Evolutionary conservation across 768 basidiomycete genomes (phyloP).

Genomic region (Lentinula edodes): DNA sequence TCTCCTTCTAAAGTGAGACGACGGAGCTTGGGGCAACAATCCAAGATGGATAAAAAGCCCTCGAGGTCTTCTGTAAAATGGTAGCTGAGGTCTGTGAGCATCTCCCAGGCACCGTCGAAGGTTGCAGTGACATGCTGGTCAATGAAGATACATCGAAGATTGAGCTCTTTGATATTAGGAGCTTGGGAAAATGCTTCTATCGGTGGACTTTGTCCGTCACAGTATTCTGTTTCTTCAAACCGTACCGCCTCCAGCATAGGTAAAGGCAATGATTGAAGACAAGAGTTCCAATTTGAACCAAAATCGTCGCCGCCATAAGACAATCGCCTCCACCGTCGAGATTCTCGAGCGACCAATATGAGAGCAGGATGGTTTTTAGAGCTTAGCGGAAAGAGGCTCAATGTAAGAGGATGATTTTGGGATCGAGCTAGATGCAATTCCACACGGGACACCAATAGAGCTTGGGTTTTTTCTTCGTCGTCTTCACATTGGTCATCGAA

Average conservation of each 20-base stretch:
- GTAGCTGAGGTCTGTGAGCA: background rate
- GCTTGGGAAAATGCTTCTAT: background rate
- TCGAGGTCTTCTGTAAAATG: background rate
- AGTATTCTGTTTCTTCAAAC: background rate
- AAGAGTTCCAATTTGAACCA: background rate
- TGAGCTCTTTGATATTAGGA: background rate
- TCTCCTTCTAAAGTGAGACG: background rate
- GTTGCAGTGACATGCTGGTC: background rate
- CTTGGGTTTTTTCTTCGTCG: background rate
- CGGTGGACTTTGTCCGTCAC: background rate
- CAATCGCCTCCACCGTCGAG: background rate
- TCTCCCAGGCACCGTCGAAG: background rate
- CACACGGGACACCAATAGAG: background rate
- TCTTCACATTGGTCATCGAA: background rate
- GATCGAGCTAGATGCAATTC: background rate
- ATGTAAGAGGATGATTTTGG: background rate
- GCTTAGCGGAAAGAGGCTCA: background rate
- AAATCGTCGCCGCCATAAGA: background rate
- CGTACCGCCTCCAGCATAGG: background rate
- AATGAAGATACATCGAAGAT: background rate
- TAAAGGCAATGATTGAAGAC: background rate
- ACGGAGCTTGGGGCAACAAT: background rate
- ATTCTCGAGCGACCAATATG: background rate
- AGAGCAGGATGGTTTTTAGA: background rate
- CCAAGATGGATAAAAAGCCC: background rate